Evolutionary conservation across 1,139 yeast genomes (phyloP).

Genomic region (Kurtzmaniella natalensis): DNA sequence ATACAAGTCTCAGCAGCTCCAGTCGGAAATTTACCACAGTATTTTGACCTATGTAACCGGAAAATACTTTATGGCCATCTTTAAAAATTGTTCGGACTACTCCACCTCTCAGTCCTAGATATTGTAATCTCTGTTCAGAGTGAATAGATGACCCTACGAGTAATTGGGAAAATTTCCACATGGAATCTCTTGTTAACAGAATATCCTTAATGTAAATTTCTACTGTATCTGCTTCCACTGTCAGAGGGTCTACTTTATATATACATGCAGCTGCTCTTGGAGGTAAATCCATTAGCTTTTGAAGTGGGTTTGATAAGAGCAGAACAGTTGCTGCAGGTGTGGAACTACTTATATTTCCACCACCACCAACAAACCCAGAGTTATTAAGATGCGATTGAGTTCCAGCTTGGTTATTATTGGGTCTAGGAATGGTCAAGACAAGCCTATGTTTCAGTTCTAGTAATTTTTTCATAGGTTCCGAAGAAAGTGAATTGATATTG

Average conservation of each 20-base stretch:
- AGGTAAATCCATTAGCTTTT: slow-evolving; percentile 58
- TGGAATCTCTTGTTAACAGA: slow-evolving; percentile 82
- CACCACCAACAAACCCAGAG: slow-evolving; percentile 9
- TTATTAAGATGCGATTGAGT: not conserved
- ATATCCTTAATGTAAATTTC: slow-evolving; percentile 82
- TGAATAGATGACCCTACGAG: slow-evolving; percentile 64
- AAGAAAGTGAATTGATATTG: too few relatives aligned
- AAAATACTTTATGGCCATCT: slow-evolving; percentile 61
- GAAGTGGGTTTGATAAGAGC: slow-evolving; percentile 59
- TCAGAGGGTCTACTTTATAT: slow-evolving; percentile 31
- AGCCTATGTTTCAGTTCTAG: not conserved
- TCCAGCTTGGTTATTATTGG: not conserved
- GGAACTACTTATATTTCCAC: slow-evolving; percentile 13
- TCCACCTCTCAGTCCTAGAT: slow-evolving; percentile 56
- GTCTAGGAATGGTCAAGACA: not conserved
- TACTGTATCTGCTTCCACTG: slow-evolving; percentile 71
- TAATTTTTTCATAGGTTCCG: not conserved
- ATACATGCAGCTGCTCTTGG: slow-evolving; percentile 60
- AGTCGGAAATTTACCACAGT: slow-evolving; percentile 85
- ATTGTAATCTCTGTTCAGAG: slow-evolving; percentile 59
- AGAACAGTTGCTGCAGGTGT: slow-evolving; percentile 34
- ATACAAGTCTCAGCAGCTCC: slow-evolving; percentile 80
- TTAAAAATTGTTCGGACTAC: slow-evolving; percentile 64
- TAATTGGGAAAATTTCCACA: slow-evolving; percentile 78
- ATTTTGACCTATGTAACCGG: slow-evolving; percentile 62